A percentile compares a stretch with the other conserved stretches of the same genome.
phyloP scores from a whole-genome alignment of 441 rosid species.

The Populus hybrid region DNA sequence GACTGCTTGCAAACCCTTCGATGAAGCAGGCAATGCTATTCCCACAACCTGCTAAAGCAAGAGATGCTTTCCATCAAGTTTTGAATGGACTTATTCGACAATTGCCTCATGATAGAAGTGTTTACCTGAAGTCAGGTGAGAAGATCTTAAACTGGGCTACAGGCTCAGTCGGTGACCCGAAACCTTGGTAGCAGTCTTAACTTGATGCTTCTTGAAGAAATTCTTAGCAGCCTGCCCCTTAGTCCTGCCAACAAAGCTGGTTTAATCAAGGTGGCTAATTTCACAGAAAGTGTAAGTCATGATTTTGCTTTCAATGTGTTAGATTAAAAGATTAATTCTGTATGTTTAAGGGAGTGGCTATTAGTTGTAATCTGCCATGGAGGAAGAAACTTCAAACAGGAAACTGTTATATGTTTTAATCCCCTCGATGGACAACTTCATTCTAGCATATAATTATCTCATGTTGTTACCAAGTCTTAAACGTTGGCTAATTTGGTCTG shows the following conservation, averaged over 20 bases:
- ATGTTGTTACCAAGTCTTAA: too few species aligned
- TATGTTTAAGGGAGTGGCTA: neutral
- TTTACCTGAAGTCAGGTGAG: constrained; percentile 54
- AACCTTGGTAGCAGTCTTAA: constrained; percentile 64
- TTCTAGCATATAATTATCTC: too few species aligned
- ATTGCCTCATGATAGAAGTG: constrained; percentile 59
- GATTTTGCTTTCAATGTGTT: constrained; percentile 9
- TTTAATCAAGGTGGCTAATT: neutral
- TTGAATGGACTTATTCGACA: constrained; percentile 83
- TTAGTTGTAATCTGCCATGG: neutral
- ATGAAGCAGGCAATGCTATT: constrained; percentile 93
- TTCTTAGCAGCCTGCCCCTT: neutral
- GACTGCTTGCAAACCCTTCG: too few species aligned
- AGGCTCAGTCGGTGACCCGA: constrained; percentile 75
- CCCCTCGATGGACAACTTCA: too few species aligned
- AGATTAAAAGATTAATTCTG: neutral
- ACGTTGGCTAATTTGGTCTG: too few species aligned
- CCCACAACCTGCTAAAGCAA: constrained; percentile 83
- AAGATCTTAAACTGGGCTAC: constrained; percentile 81
- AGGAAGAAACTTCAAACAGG: neutral
- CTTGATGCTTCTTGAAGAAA: constrained; percentile 8
- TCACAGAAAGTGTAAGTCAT: constrained; percentile 22
- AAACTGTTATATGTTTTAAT: too few species aligned
- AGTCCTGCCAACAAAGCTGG: neutral
- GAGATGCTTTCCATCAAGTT: constrained; percentile 93